Evolutionary conservation across 108 stramenopile genomes (phyloP), one percentile per base, ranked within the genome.

Genomic region (Thalassiosira profunda): DNA sequence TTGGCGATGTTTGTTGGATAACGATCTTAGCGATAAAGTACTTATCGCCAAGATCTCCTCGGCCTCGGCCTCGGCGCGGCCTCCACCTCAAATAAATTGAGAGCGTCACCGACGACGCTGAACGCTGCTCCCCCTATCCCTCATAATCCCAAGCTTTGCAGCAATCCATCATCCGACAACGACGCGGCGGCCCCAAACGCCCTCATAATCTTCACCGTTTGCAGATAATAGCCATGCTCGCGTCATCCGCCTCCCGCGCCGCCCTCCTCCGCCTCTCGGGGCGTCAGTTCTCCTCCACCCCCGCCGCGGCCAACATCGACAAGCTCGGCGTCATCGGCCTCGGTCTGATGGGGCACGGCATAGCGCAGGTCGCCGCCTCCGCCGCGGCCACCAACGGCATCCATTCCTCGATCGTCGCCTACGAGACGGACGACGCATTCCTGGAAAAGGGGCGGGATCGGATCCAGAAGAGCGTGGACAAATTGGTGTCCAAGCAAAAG

Each of bases 331-430:
- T 28, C 26, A 52, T 52, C 51, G 51, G 51, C 12, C 51, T 52
- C 18, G 51, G 51, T 0, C n/a, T 58, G 44, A 99, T 99, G 98
- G 99, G 99, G 18, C 99, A 99, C 67, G 99, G 99, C 6, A 97
- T 99, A 41, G 87, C 84, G 59, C 93, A 94, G 76, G 83, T 85
- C 12, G 81, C 73, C 41, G 64, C 72, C 41, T 60, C 40, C 1
- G 70, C 69, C 52, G 81, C 95, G 21, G 97, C 98, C 11, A 31
- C 71, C 26, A 82, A 79, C 23, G 93, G 92, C 6, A 79, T 88
- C 35, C 90, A 94, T 57, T 84, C 83, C n/a, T 60, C 82, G 26
- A 90, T 98, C 12, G 55, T 97, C 8, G 92, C 95, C 18, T 93
- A 70, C 58, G 92, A 96, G 70, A 62, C 87, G 29, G 86, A 93